Evolutionary conservation across 306 rosid genomes (phyloP), one percentile per base, ranked within the genome.

Genomic region (Vicia villosa): DNA sequence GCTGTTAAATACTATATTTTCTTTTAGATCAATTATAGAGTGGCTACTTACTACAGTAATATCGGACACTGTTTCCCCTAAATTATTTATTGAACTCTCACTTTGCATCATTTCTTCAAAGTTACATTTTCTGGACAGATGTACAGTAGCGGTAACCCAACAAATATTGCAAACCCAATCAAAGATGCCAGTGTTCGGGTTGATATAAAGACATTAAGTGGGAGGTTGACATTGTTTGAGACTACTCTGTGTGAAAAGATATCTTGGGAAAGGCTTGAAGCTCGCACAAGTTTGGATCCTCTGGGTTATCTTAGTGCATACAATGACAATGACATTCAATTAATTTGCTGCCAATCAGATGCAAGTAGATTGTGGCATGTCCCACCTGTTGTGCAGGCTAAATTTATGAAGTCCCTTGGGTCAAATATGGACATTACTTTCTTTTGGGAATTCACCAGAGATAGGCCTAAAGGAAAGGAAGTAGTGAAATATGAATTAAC

Each of bases 131-230:
- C 34, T 70, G 61, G 50, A 40, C 91, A 92, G 98, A 92, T 89
- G 95, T 92, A 92, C 74, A 89, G 96, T 80, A 92, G 96, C 46
- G 98, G 98, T 52, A 92, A 92, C 88, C 98, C 98, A n/a, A 92
- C 98, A 41, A 92, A 92, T 77, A 90, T 87, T 72, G 95, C 89
- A 17, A 92, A 92, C 79, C 98, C 96, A n/a, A 85, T 92, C 69
- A 89, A 84, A 75, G 98, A 92, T 84, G 98, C 95, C 37, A 87
- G 77, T 73, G 91, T 81, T 68, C 89, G 84, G 74, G 74, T 92
- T 74, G 95, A 89, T 83, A 80, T 92, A 49, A 86, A 75, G 79
- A 92, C 96, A 42, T 15, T 16, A 15, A 80, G 91, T 69, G 98
- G 98, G 81, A 86, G 84, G 77, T 74, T 92, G 88, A 89, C 89